phyloP scores from a whole-genome alignment of 164 flowering plant genomes.

The Warburgia ugandensis region DNA sequence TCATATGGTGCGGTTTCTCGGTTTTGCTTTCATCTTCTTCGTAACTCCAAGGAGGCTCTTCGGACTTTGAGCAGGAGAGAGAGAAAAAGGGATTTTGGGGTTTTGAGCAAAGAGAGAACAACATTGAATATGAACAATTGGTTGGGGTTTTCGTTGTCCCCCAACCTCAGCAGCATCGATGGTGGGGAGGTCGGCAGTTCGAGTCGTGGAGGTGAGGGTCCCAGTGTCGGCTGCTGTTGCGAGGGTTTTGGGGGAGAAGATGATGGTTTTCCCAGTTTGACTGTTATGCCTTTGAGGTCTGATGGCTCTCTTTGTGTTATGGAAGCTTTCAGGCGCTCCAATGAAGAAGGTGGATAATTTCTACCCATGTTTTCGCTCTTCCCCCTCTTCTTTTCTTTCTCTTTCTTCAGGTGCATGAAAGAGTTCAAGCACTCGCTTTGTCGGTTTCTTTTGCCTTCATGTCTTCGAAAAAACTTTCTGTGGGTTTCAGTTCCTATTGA shows the following conservation, averaged over 20 bases:
- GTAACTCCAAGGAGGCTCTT: slow-evolving; percentile 3
- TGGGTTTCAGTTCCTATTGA: no score
- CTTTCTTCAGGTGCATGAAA: no score
- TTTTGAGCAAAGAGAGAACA: not conserved
- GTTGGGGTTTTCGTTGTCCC: slow-evolving; percentile 72
- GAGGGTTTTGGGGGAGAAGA: slow-evolving; percentile 17
- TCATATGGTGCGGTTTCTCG: not conserved
- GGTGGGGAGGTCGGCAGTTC: slow-evolving; percentile 10
- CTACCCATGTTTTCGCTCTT: no score
- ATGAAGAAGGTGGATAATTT: slow-evolving; percentile 8
- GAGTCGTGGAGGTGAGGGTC: slow-evolving; percentile 4
- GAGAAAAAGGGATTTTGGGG: slow-evolving; percentile 5
- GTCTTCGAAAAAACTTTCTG: no score
- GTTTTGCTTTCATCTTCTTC: slow-evolving; percentile 11
- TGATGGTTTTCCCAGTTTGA: slow-evolving; percentile 13
- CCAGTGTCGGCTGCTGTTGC: slow-evolving; percentile 7
- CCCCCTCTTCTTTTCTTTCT: no score
- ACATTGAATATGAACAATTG: slow-evolving; percentile 46
- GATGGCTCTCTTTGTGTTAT: slow-evolving; percentile 51
- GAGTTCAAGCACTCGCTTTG: no score
- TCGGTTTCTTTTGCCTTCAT: not conserved
- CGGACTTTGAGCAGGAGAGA: slow-evolving; percentile 9
- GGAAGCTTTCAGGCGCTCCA: slow-evolving; percentile 28
- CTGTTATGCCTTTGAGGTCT: slow-evolving; percentile 59
- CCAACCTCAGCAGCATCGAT: slow-evolving; percentile 36